Conservation (phyloP, 208 protist species). For the Trichomonas tenax region DNA sequence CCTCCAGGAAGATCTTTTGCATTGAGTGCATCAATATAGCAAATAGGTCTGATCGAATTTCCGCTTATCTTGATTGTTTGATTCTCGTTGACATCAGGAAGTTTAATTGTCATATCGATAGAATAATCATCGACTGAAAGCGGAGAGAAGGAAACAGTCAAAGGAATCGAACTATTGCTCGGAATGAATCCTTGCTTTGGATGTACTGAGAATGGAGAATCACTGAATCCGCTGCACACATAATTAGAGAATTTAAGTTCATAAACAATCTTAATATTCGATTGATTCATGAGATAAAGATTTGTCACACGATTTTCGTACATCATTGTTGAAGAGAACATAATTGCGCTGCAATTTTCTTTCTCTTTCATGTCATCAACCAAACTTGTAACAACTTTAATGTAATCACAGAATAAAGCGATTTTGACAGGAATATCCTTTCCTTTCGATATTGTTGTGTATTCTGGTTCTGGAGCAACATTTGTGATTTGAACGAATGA, state of each 20-base stretch:
- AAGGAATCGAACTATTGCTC: conserved; percentile 39
- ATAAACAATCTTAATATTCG: conserved; percentile 48
- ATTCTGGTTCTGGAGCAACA: conserved; percentile 26
- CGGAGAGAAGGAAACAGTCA: conserved; percentile 64
- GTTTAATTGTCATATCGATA: neutral
- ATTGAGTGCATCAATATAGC: neutral
- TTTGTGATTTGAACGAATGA: neutral
- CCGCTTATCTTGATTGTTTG: neutral
- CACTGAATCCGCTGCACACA: neutral
- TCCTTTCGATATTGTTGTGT: neutral
- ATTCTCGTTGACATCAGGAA: neutral
- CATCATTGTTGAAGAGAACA: conserved; percentile 70
- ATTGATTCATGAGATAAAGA: conserved; percentile 64
- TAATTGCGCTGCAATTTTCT: conserved; percentile 38
- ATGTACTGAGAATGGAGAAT: conserved; percentile 52
- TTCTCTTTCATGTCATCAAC: neutral
- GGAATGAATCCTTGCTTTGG: conserved; percentile 51
- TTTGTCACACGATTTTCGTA: conserved; percentile 61
- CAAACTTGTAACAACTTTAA: conserved; percentile 21
- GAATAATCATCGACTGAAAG: conserved; percentile 43
- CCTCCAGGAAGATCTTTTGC: neutral
- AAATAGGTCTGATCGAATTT: neutral
- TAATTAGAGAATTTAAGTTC: neutral
- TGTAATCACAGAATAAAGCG: conserved; percentile 24
- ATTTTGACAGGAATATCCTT: conserved; percentile 20